phyloP scores from a whole-genome alignment of 2,329 filamentous ascomycete species.

The Sordariomycetes sp. region DNA sequence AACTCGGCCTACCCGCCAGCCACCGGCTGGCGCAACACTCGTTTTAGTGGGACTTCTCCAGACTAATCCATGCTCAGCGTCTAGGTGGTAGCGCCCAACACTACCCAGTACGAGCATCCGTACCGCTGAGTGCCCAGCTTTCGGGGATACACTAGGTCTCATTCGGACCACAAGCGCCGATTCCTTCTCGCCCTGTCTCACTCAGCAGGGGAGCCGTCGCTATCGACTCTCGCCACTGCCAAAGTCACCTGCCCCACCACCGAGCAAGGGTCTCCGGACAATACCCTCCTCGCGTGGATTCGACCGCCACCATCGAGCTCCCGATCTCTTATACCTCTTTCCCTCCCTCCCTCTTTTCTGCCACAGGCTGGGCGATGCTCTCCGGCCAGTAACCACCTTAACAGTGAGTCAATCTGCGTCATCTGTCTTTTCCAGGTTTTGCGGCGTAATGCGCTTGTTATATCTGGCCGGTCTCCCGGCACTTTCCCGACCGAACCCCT shows the following conservation, averaged over 20 bases:
- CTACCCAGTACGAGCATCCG: neutral
- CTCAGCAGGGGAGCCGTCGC: constrained; percentile 4
- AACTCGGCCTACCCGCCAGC: neutral
- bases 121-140: neutral
- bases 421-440: neutral
- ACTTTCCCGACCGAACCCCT: neutral
- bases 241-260: constrained; percentile 6
- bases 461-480: neutral
- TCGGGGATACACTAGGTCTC: constrained; percentile 4
- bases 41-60: neutral
- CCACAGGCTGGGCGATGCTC: constrained; percentile 4
- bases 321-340: neutral
- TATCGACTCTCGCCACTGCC: constrained; percentile 3
- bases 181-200: constrained; percentile 3
- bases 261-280: constrained; percentile 4
- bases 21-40: neutral
- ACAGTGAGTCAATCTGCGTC: constrained; percentile 2
- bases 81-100: neutral
- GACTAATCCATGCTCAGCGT: neutral
- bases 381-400: neutral
- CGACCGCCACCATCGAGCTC: constrained; percentile 1
- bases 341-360: neutral
- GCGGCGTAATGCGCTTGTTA: neutral
- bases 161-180: constrained; percentile 1
- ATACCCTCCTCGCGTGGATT: constrained; percentile 4